Evolutionary conservation across 345 rosid genomes (phyloP).

Genomic region (Lumnitzera racemosa): DNA sequence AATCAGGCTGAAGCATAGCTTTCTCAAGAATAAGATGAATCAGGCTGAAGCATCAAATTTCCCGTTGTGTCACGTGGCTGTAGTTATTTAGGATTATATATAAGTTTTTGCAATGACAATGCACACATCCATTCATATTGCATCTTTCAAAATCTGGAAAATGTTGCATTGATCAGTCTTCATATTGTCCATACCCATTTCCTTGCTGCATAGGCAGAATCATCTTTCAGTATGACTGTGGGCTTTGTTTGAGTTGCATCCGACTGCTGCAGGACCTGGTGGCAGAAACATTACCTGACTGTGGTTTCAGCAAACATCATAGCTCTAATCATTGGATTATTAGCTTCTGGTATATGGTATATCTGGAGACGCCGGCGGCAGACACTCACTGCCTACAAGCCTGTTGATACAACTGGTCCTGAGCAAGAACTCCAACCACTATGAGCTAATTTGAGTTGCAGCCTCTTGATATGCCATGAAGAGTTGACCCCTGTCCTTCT

Average conservation of each 20-base stretch:
- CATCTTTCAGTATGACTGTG: not conserved
- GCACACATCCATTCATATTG: too few relatives aligned
- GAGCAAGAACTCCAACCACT: slow-evolving; percentile 67
- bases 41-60: too few relatives aligned
- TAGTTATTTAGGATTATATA: too few relatives aligned
- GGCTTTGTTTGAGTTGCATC: not conserved
- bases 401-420: slow-evolving; percentile 33
- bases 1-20: too few relatives aligned
- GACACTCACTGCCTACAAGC: slow-evolving; percentile 38
- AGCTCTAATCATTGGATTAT: slow-evolving; percentile 18
- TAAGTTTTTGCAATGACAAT: too few relatives aligned
- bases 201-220: too few relatives aligned
- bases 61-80: too few relatives aligned
- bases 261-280: slow-evolving; percentile 48
- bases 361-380: slow-evolving; percentile 37
- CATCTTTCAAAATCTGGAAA: too few relatives aligned
- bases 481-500: not conserved
- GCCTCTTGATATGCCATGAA: not conserved
- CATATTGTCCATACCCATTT: too few relatives aligned
- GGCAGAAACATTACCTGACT: slow-evolving; percentile 29
- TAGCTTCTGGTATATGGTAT: slow-evolving; percentile 36
- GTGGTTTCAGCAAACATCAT: slow-evolving; percentile 16
- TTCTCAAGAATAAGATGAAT: not conserved
- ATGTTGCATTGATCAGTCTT: too few relatives aligned
- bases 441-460: slow-evolving; percentile 6